Evolutionary conservation across 805 yeast genomes (phyloP).

Genomic region (Yamadazyma paraphyllophila): DNA sequence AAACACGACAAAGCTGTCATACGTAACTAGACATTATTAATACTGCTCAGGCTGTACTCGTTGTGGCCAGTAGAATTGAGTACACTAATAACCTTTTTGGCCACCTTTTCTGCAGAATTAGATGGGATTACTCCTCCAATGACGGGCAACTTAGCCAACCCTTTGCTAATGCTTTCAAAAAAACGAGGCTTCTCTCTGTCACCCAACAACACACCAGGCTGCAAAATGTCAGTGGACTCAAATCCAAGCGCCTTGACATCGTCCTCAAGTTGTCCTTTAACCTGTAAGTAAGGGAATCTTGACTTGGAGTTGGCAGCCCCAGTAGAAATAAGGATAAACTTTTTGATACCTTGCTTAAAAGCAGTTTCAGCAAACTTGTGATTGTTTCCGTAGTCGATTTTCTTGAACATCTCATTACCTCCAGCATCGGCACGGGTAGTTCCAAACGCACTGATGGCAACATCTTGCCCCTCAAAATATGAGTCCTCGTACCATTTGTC

Average conservation of each 20-base stretch:
- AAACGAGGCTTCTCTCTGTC: conserved; percentile 38
- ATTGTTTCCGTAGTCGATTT: conserved; percentile 75
- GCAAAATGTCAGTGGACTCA: conserved; percentile 67
- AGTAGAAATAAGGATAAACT: conserved; percentile 67
- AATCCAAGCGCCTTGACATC: conserved; percentile 62
- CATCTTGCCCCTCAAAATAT: conserved; percentile 33
- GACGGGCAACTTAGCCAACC: background rate
- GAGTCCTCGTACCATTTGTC: conserved; percentile 48
- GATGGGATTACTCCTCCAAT: background rate
- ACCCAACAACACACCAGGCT: conserved; percentile 78
- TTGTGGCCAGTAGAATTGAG: background rate
- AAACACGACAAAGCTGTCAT: background rate
- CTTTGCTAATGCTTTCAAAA: background rate
- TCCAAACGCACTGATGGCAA: conserved; percentile 66
- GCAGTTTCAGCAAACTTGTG: conserved; percentile 70
- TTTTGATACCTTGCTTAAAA: conserved; percentile 61
- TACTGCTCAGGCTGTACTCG: background rate
- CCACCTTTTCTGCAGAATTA: background rate
- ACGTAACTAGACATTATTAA: background rate
- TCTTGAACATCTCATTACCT: conserved; percentile 61
- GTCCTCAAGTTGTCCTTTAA: conserved; percentile 77
- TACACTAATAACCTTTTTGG: background rate
- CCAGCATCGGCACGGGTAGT: conserved; percentile 77
- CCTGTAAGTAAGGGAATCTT: conserved; percentile 54
- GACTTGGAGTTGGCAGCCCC: conserved; percentile 62